Base-by-base conservation (phyloP, 176 grass and related monocot genomes). In the Rhynchospora breviuscula region DNA sequence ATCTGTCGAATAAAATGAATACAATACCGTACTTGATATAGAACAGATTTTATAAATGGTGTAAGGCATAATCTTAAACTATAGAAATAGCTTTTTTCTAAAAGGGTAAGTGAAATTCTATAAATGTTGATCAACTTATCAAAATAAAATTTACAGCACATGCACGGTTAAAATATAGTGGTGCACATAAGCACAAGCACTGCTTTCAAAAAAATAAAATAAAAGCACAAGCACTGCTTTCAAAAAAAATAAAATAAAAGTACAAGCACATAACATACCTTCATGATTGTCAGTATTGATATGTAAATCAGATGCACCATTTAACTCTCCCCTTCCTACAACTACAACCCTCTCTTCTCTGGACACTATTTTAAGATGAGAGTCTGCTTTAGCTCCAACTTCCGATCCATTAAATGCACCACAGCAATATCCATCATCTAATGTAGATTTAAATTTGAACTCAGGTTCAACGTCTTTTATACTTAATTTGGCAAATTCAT, bases 1-100 rank as follows among this genome's bases (percentile, higher is more conserved):
- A 26, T 65, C 59, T 67, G 76, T 76, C 68, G 11, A 67, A 84
- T 72, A 81, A 67, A 58, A 77, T 81, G 33, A 80, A 84, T 76
- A 17, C 71, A 61, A 44, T 67, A 79, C 59, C 83, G 46, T 59
- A 46, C 45, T 49, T 71, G 77, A 21, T 65, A 86, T 66, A 47
- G 66, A 84, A 73, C 26, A 73, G 23, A 73, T n/a, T 15, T 69
- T 18, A 48, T 73, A 48, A 5, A 23, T 73, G 69, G 2, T 71
- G 21, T n/a, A 49, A 49, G n/a, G 69, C 10, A 49, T 11, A 49
- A 49, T 17, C 69, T 46, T 47, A 68, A 68, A 68, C 65, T 43
- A 13, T 43, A 68, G 33, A 68, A 68, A 68, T 40, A 26, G 65
- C 3, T 40, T 40, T 40, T 40, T 40, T 40, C 35, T 10, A 68